Base-by-base conservation (phyloP, 257 asterid genomes). In the Lantana camara region DNA sequence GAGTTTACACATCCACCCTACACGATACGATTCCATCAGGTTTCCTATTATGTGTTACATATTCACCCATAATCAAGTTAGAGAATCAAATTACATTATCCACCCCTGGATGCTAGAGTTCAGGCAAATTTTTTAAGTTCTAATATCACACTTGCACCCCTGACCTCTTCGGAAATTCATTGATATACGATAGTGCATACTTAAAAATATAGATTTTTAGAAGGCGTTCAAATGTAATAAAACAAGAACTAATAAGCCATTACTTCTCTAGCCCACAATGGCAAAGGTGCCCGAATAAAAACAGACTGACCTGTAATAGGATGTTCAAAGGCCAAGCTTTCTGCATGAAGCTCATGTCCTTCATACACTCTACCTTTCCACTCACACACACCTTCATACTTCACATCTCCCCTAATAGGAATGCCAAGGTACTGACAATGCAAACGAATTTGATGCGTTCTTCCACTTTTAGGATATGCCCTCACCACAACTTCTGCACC, bases 361-460 rank as follows among this genome's bases (percentile, higher is more conserved):
- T 84, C 87, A 15, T 79, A 87, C 35, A 10, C 63, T 65, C 14
- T 66, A 13, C 82, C 95, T 29, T 85, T 72, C 92, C 95, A 93
- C 71, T 93, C 97, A 77, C 75, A 77, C 9, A 82, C 92, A 66
- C 99, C 99, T 45, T 85, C 97, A 60, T 90, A 90, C 72, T 90
- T 87, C 51, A 93, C 95, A 68, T 93, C 98, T 37, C 97, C 94
- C 68, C 87, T 80, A 22, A 93, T 79, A 35, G 98, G 89, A 59
- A 93, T 82, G 35, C 95, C 98, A 49, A 87, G 95, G 73, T 82
- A 90, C 80, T 90, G 97, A 62, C 98, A 89, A 34, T 93, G 97
- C 80, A 90, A 79, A 24, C 98, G 88, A 57, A 93, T 93, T 73
- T 93, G 98, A 74, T 93, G 97, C 0, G 98, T 93, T 74, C 98